Evolutionary conservation across 73 alveolate genomes (phyloP).

Genomic region (Paramecium biaurelia): DNA sequence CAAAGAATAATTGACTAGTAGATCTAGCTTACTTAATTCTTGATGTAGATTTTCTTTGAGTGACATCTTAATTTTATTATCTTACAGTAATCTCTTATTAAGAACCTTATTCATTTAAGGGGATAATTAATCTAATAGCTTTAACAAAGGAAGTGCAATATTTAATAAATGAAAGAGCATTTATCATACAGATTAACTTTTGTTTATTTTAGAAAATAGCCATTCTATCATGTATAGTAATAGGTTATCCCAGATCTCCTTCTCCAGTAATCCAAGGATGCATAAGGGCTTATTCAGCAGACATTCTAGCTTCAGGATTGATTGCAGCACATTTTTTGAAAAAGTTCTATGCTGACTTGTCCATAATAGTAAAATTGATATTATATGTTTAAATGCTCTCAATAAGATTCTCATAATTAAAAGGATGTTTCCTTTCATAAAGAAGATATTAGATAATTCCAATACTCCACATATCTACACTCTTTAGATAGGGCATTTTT

Average conservation of each 20-base stretch:
- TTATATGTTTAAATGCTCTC: neutral
- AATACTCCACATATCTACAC: constrained; percentile 44
- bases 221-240: constrained; percentile 9
- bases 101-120: neutral
- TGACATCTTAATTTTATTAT: neutral
- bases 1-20: constrained; percentile 16
- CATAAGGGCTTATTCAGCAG: constrained; percentile 25
- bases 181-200: neutral
- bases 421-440: constrained; percentile 9
- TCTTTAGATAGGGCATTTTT: neutral
- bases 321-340: constrained; percentile 17
- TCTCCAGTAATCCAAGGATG: constrained; percentile 57
- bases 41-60: neutral
- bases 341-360: neutral
- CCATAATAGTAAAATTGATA: neutral
- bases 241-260: constrained; percentile 19
- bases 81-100: neutral
- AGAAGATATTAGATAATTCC: neutral
- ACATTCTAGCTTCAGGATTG: neutral
- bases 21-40: constrained; percentile 29
- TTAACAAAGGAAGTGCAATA: neutral
- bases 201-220: neutral
- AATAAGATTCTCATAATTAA: neutral
- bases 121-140: neutral
- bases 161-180: neutral